Evolutionary conservation across 192 early-diverging fungal genomes (phyloP).

Genomic region (Dissophora globulifera): DNA sequence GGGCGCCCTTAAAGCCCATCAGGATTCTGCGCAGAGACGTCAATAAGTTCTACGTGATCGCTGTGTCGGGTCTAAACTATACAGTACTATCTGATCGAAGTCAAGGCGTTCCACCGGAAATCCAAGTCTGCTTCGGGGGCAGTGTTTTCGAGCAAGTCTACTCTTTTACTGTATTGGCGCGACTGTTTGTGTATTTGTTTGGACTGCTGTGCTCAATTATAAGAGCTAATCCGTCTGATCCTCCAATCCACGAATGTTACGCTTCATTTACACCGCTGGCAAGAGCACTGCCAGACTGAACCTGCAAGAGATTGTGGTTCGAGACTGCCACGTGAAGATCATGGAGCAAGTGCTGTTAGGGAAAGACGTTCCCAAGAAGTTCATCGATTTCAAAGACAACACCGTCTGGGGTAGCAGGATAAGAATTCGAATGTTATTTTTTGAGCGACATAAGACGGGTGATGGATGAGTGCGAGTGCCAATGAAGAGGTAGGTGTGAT

Average conservation of each 20-base stretch:
- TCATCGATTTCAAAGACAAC: conserved; percentile 52
- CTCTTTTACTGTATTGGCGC: too few species aligned
- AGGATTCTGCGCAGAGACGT: conserved; percentile 65
- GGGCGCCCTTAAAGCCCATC: conserved; percentile 60
- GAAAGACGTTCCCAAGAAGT: conserved; percentile 64
- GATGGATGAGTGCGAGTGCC: too few species aligned
- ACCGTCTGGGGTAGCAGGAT: conserved; percentile 36
- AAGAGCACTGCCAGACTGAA: conserved; percentile 62
- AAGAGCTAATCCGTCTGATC: not conserved
- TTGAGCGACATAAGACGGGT: too few species aligned
- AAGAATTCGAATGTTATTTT: too few species aligned
- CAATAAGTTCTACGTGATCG: too few species aligned
- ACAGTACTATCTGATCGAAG: conserved; percentile 70
- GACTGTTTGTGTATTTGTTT: not conserved
- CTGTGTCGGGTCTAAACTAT: conserved; percentile 68
- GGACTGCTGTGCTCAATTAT: too few species aligned
- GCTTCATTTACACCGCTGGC: conserved; percentile 60
- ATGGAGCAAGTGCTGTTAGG: conserved; percentile 59
- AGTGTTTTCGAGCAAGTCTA: conserved; percentile 72
- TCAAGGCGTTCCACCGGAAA: conserved; percentile 67
- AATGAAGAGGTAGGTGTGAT: too few species aligned
- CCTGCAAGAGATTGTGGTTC: conserved; percentile 77
- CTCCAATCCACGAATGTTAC: conserved; percentile 1
- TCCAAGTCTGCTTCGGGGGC: conserved; percentile 72
- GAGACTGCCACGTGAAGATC: conserved; percentile 77